Percentiles rank a stretch among this genome's conserved stretches.
Evolutionary conservation across 2,329 filamentous ascomycete genomes (phyloP).

Genomic region (Zasmidium citrigriseum): DNA sequence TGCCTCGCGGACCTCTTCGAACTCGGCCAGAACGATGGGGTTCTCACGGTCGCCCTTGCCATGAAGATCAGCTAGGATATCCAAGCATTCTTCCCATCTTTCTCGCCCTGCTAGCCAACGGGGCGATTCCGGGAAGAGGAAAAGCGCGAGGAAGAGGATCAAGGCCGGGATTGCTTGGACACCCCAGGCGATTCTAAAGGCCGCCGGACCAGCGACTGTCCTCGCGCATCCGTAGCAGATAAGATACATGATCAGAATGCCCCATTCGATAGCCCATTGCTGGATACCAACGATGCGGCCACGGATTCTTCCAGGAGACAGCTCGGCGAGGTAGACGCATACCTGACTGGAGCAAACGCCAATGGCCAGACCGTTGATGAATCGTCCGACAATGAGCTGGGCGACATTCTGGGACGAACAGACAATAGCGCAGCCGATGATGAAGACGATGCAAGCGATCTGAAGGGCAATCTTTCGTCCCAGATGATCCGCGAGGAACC

Average conservation of each 20-base stretch:
- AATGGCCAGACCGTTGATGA: constrained; percentile 70
- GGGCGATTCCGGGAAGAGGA: constrained; percentile 49
- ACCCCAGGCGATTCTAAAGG: constrained; percentile 58
- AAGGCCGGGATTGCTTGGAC: constrained; percentile 47
- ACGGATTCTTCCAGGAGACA: constrained; percentile 57
- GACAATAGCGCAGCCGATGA: constrained; percentile 62
- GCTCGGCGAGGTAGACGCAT: constrained; percentile 63
- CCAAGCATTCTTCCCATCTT: constrained; percentile 46
- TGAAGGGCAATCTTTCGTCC: constrained; percentile 56
- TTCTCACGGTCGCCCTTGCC: constrained; percentile 45
- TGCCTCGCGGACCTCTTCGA: constrained; percentile 46
- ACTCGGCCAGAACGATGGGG: constrained; percentile 50
- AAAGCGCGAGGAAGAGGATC: constrained; percentile 46
- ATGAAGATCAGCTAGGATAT: constrained; percentile 46
- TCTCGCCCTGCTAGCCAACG: constrained; percentile 52
- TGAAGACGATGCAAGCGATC: constrained; percentile 44
- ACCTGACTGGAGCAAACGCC: constrained; percentile 71
- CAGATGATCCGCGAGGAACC: constrained; percentile 58
- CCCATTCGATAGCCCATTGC: constrained; percentile 69
- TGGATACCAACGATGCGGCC: constrained; percentile 70
- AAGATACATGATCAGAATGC: constrained; percentile 69
- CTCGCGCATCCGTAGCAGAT: constrained; percentile 63
- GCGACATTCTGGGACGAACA: constrained; percentile 63
- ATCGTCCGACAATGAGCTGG: constrained; percentile 69
- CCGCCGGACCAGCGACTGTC: constrained; percentile 16